phyloP scores from a whole-genome alignment of 2,329 filamentous ascomycete species.

The Alternaria hordeiaustralica region DNA sequence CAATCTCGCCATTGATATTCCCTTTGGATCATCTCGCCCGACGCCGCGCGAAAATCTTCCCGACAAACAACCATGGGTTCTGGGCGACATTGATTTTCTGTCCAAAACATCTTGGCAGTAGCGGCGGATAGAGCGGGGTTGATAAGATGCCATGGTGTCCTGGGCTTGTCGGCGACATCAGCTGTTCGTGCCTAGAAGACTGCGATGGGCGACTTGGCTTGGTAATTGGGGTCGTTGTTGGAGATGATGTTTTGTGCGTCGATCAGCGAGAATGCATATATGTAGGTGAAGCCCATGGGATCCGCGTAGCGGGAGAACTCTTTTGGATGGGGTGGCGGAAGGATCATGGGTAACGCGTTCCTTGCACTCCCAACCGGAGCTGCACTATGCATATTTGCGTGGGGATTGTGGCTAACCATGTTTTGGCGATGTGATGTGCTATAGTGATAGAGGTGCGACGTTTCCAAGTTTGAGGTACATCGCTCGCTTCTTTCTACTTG shows the following conservation, averaged over 20 bases:
- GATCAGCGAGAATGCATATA: constrained; percentile 19
- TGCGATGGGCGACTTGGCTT: not conserved
- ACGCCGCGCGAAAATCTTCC: not conserved
- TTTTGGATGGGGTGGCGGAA: not conserved
- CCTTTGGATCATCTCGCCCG: not conserved
- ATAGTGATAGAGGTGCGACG: not conserved
- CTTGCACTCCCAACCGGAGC: not conserved
- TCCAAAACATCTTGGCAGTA: not conserved
- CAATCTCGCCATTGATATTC: not conserved
- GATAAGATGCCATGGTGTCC: not conserved
- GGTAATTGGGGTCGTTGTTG: not conserved
- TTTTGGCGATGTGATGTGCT: not conserved
- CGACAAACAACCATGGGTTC: not conserved
- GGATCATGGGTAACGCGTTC: not conserved
- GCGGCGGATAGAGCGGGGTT: not conserved
- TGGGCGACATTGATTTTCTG: not conserved
- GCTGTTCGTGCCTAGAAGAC: not conserved
- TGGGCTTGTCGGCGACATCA: not conserved
- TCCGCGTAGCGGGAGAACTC: constrained; percentile 18
- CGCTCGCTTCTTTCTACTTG: not conserved
- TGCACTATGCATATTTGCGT: not conserved
- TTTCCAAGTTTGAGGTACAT: not conserved
- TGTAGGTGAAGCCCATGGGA: constrained; percentile 15
- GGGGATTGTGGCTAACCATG: not conserved
- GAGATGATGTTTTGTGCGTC: not conserved